phyloP scores from a whole-genome alignment of 768 basidiomycete genomes.

The Chalciporus pseudorubinellus region DNA sequence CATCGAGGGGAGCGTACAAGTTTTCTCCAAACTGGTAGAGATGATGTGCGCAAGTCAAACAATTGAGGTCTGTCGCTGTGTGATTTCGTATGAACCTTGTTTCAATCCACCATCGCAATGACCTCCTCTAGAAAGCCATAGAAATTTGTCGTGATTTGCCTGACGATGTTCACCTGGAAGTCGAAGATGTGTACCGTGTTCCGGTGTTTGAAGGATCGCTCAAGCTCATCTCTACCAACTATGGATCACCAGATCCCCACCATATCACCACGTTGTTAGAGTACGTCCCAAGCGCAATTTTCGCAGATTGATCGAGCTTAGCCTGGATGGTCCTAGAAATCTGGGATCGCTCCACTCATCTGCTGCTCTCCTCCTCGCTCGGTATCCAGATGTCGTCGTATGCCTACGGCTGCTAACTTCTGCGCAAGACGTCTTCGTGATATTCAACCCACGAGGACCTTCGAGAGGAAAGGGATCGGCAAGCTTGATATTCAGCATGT shows the following conservation, averaged over 20 bases:
- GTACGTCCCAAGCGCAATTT: conserved; percentile 7
- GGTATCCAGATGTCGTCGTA: conserved; percentile 56
- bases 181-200: conserved; percentile 46
- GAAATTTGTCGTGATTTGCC: conserved; percentile 51
- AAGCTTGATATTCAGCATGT: conserved; percentile 51
- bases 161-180: conserved; percentile 42
- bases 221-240: conserved; percentile 33
- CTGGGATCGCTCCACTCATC: conserved; percentile 14
- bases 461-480: conserved; percentile 46
- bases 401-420: conserved; percentile 38
- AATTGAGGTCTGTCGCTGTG: conserved; percentile 14
- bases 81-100: not conserved
- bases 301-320: not conserved
- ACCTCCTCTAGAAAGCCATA: conserved; percentile 45
- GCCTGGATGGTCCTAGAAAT: conserved; percentile 18
- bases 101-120: too few relatives aligned
- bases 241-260: conserved; percentile 33
- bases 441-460: conserved; percentile 61
- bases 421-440: conserved; percentile 41
- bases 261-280: conserved; percentile 29
- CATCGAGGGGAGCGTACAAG: not conserved
- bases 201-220: conserved; percentile 48
- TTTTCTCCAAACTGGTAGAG: conserved; percentile 11
- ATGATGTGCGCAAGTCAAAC: conserved; percentile 12
- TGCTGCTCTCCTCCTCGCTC: conserved; percentile 49